Base-by-base conservation (phyloP, 2,329 filamentous ascomycete species). In the Simplicillium sp. region DNA sequence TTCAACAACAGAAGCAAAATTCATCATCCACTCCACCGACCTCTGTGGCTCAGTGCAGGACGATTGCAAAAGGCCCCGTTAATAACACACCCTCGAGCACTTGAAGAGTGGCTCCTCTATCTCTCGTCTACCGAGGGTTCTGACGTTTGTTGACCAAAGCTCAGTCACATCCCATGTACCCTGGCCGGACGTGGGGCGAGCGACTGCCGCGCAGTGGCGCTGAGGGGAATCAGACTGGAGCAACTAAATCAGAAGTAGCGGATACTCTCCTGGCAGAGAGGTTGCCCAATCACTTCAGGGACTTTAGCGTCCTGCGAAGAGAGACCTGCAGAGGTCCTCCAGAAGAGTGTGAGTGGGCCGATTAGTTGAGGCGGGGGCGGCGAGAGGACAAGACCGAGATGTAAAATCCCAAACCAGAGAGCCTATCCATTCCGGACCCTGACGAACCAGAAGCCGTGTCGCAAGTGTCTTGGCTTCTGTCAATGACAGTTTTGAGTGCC, bases 381-480 rank as follows among this genome's bases (percentile, higher is more conserved):
- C 20, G 20, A 25, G 20, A 25, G 14, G 44, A 44, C 36, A 36
- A 43, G 44, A 44, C 36, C 35, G 29, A 40, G 37, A 34, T 36
- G 34, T 38, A 16, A 29, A 35, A 28, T 18, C 18, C 17, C 20
- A 25, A 25, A 25, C 20, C 20, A 25, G 9, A 25, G 20, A 25
- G 43, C 39, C 40, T 38, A 34, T 37, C 39, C 40, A 46, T 48
- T 44, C 44, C 46, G 43, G 33, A 37, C 40, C 37, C 36, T 44
- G 44, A 39, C 44, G 46, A 44, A 46, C 44, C 34, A 31, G 37
- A 31, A 29, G 37, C 20, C 20, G 14, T 31, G 37, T 38, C 20
- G 36, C 28, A 28, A 28, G 14, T 18, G 36, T 28, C 16, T 13
- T 38, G 20, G 20, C 20, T 25, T 25, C 20, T 25, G 20, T 25